Evolutionary conservation across 805 yeast species (phyloP), one percentile per base, ranked within the genome.

Genomic region (Candida awuae): DNA sequence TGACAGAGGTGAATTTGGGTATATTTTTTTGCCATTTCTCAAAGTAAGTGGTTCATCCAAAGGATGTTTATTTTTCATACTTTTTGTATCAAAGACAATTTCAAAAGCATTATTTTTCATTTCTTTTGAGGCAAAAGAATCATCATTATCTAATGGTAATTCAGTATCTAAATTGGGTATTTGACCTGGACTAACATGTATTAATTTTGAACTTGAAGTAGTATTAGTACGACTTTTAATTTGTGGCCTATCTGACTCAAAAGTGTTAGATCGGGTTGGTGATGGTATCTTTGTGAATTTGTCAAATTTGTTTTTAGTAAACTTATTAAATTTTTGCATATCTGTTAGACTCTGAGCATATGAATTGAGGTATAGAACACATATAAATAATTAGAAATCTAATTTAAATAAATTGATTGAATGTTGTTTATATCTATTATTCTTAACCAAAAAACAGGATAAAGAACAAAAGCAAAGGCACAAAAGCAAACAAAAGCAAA

Each of bases 91-190:
- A 27, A 37, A 15, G 12, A 31, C 20, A 10, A 56, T 49, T 41
- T 58, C 62, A 38, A 56, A 58, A n/a, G 62, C 62, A 16, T 52
- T 48, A 31, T 51, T 54, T 23, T 48, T 48, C 49, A 45, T 40
- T 21, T 38, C 15, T 18, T 28, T 8, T 28, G 17, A n/a, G 8
- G 17, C 8, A 8, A 22, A 22, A 22, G 8, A 10, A 10, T 8
- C 25, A 12, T 25, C 13, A 25, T 25, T 25, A 25, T 12, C 4
- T 25, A 14, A 25, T 25, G 6, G 28, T 25, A 10, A 25, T 6
- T 6, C 4, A 9, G 12, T 25, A 25, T n/a, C n/a, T n/a, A n/a
- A n/a, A n/a, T n/a, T n/a, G n/a, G n/a, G n/a, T n/a, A n/a, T n/a
- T n/a, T n/a, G n/a, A n/a, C n/a, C n/a, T n/a, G n/a, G n/a, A n/a